phyloP scores from a whole-genome alignment of 202 grass and related monocot genomes.

The Eragrostis tef region DNA sequence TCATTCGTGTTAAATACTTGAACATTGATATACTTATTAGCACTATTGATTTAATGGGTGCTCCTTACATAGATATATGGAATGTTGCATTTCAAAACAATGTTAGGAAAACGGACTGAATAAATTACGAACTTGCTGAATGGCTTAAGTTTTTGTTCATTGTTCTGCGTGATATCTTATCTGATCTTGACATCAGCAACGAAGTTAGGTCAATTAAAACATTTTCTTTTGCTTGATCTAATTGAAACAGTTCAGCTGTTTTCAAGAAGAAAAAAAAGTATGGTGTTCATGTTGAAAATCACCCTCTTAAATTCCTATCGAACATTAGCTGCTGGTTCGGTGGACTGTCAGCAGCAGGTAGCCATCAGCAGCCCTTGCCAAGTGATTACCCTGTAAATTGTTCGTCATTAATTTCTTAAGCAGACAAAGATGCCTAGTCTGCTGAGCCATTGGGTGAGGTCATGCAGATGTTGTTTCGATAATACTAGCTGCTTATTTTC shows the following conservation, averaged over 20 bases:
- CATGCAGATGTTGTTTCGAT: not conserved
- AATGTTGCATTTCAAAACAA: slow-evolving; percentile 14
- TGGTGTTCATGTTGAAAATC: slow-evolving; percentile 4
- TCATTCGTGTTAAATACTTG: not conserved
- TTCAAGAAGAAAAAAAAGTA: slow-evolving; percentile 1
- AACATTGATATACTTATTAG: not conserved
- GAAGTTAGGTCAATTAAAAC: not conserved
- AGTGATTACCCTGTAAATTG: slow-evolving; percentile 37
- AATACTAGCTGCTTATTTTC: not conserved
- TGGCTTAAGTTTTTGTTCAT: not conserved
- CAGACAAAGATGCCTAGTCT: slow-evolving; percentile 10
- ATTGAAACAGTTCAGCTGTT: slow-evolving; percentile 3
- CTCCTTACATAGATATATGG: not conserved
- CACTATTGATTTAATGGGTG: not conserved
- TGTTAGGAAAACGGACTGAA: slow-evolving; percentile 12
- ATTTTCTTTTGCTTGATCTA: not conserved
- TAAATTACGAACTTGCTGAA: slow-evolving; percentile 15
- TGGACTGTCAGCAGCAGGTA: slow-evolving; percentile 45
- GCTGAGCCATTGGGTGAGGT: slow-evolving; percentile 19
- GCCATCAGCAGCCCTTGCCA: slow-evolving; percentile 39
- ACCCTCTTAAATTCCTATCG: not conserved
- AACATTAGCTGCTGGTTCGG: slow-evolving; percentile 45
- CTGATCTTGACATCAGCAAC: not conserved
- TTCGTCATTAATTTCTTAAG: not conserved
- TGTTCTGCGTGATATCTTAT: not conserved